Conservation (phyloP, 2,329 filamentous ascomycete species). For the Colletotrichum brevisporum region DNA sequence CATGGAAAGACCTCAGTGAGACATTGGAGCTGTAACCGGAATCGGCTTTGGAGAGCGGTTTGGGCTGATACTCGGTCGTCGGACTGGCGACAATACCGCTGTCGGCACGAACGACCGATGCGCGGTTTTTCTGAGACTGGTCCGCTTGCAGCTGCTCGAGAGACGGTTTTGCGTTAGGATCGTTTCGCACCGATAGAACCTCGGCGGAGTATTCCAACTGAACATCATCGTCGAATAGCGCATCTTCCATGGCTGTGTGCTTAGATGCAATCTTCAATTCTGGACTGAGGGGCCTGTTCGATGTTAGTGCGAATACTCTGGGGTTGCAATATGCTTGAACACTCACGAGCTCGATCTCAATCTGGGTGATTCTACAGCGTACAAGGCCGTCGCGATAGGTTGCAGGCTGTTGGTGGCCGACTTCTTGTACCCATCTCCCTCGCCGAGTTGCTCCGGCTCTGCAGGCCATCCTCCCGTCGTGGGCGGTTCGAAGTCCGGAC, state of each 20-base stretch:
- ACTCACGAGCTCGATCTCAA: slow-evolving; percentile 28
- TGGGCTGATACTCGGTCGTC: slow-evolving; percentile 55
- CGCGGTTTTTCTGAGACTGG: slow-evolving; percentile 41
- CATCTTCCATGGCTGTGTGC: slow-evolving; percentile 61
- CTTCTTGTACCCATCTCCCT: neutral
- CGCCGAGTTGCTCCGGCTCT: slow-evolving; percentile 1
- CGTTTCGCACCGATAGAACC: slow-evolving; percentile 57
- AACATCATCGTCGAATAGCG: slow-evolving; percentile 60
- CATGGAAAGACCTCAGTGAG: slow-evolving; percentile 67
- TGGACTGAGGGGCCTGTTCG: slow-evolving; percentile 48
- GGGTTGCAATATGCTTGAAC: neutral
- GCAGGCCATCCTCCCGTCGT: neutral
- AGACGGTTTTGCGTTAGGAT: slow-evolving; percentile 59
- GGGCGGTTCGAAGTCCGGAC: slow-evolving; percentile 47
- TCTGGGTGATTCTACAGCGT: neutral
- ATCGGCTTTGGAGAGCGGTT: slow-evolving; percentile 69
- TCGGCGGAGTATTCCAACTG: slow-evolving; percentile 53
- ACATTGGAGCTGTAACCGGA: slow-evolving; percentile 74
- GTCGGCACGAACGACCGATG: slow-evolving; percentile 56
- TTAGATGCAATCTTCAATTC: slow-evolving; percentile 63
- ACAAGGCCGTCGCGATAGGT: slow-evolving; percentile 29
- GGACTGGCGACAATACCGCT: slow-evolving; percentile 66
- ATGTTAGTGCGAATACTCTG: slow-evolving; percentile 43
- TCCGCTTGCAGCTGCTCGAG: slow-evolving; percentile 43
- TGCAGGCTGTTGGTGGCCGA: slow-evolving; percentile 4